phyloP scores from a whole-genome alignment of 805 yeast genomes.

The Millerozyma miso region DNA sequence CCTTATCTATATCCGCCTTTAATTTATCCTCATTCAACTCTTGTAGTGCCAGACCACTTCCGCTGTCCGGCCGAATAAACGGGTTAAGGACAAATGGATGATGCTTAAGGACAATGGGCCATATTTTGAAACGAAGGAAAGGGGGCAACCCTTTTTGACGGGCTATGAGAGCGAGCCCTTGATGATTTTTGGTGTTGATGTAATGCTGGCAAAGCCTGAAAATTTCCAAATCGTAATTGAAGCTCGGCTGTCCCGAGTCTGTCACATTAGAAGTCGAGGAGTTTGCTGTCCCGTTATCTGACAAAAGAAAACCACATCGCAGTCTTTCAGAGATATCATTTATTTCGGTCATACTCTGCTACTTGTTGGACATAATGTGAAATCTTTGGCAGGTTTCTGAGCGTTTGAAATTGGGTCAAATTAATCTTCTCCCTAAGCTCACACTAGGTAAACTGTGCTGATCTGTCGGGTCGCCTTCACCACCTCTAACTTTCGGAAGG shows the following conservation, averaged over 20 bases:
- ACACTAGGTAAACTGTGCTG: neutral
- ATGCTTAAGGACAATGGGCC: conserved; percentile 78
- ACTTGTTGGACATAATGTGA: neutral
- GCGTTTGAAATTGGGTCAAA: neutral
- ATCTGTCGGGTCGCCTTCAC: neutral
- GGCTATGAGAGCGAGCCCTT: conserved; percentile 74
- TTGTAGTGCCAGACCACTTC: conserved; percentile 15
- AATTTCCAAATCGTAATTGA: conserved; percentile 41
- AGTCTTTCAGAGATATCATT: neutral
- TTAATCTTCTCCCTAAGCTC: neutral
- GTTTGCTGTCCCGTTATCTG: neutral
- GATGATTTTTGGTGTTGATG: conserved; percentile 57
- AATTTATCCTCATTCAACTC: conserved; percentile 17
- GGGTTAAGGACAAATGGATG: conserved; percentile 86
- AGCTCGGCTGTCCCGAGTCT: conserved; percentile 12
- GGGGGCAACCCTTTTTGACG: conserved; percentile 87
- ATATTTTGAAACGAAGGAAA: conserved; percentile 64
- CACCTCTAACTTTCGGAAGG: neutral
- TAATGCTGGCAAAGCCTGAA: conserved; percentile 53
- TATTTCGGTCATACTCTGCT: neutral
- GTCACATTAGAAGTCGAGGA: neutral
- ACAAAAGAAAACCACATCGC: neutral
- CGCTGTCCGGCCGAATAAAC: conserved; percentile 58
- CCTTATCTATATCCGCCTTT: conserved; percentile 44
- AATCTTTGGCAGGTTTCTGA: neutral